A percentile compares a stretch with the other conserved stretches of the same genome.
These are phyloP conservation scores for Chloranthus sessilifolius DNA, from an alignment of 164 flowering plant genomes.

Conservation along the genomic window DNA sequence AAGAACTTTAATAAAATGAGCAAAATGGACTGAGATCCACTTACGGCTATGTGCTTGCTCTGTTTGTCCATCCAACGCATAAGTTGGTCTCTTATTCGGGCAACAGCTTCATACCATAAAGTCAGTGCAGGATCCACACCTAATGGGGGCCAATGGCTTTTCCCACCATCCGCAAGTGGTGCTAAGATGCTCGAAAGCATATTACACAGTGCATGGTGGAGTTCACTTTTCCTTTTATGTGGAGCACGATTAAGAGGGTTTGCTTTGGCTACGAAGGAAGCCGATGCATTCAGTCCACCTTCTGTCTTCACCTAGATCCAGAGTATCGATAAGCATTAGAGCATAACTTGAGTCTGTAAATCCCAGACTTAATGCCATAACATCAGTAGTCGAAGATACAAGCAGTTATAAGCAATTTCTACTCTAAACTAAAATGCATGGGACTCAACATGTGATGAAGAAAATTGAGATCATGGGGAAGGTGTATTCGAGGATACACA, in stretches of 20 bases:
- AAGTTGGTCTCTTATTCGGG: constrained; percentile 74
- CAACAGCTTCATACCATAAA: constrained; percentile 97
- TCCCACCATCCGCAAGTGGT: constrained; percentile 96
- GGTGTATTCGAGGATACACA: too few species aligned
- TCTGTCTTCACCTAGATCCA: constrained; percentile 79
- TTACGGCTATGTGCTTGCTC: constrained; percentile 93
- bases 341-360: too few species aligned
- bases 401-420: too few species aligned
- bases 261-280: constrained; percentile 97
- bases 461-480: too few species aligned
- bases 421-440: too few species aligned
- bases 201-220: constrained; percentile 92
- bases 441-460: too few species aligned
- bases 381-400: too few species aligned
- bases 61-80: constrained; percentile 98
- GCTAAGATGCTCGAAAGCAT: constrained; percentile 98
- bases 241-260: constrained; percentile 94
- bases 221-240: constrained; percentile 95
- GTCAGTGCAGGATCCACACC: constrained; percentile 90
- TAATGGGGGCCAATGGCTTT: constrained; percentile 94
- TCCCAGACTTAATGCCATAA: too few species aligned
- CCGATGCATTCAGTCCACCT: constrained; percentile 98
- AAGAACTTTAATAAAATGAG: not conserved
- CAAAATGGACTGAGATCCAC: constrained; percentile 19
- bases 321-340: not conserved